These are phyloP conservation scores for Nannochloris sp. DNA, from an alignment of 139 green algal species.

Conservation along the genomic window DNA sequence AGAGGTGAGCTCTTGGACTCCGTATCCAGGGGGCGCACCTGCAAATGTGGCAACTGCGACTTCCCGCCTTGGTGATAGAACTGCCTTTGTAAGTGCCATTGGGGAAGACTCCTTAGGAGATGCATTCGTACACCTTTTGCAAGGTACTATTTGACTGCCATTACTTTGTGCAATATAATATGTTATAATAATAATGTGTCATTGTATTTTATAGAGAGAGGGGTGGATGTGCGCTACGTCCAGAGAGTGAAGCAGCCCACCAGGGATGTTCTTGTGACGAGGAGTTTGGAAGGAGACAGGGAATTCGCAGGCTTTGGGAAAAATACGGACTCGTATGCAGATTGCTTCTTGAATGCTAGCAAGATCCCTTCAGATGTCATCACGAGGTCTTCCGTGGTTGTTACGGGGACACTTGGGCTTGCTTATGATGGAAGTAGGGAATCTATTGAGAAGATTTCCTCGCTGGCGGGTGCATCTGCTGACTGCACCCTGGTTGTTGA, in stretches of 20 bases:
- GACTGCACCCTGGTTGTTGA: constrained; percentile 59
- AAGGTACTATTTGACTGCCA: constrained; percentile 1
- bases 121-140: constrained; percentile 56
- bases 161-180: neutral
- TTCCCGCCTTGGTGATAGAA: constrained; percentile 39
- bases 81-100: constrained; percentile 56
- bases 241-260: constrained; percentile 54
- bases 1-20: constrained; percentile 67
- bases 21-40: constrained; percentile 72
- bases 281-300: constrained; percentile 56
- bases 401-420: constrained; percentile 76
- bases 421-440: constrained; percentile 45
- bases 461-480: constrained; percentile 8
- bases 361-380: constrained; percentile 54
- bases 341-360: constrained; percentile 57
- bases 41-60: constrained; percentile 68
- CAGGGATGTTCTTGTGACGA: constrained; percentile 71
- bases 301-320: constrained; percentile 75
- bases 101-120: constrained; percentile 62
- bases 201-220: constrained; percentile 32
- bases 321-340: constrained; percentile 52
- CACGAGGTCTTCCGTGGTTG: constrained; percentile 48
- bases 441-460: constrained; percentile 49
- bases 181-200: neutral
- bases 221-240: constrained; percentile 51